Percentiles rank a stretch among this genome's conserved stretches.
Evolutionary conservation across 257 asterid genomes (phyloP).

Genomic region (Nicotiana sylvestris): DNA sequence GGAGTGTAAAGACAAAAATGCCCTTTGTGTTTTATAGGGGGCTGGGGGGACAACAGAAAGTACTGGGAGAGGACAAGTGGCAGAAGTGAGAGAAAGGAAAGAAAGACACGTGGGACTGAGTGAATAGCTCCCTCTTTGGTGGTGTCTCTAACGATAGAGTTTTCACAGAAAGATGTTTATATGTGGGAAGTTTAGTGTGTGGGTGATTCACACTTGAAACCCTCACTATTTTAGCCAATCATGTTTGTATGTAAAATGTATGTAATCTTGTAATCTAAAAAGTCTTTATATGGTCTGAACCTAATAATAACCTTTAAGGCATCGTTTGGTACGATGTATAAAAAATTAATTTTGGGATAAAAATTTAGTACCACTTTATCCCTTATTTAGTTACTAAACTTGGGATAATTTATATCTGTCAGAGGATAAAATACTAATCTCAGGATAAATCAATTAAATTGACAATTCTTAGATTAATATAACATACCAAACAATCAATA

Average conservation of each 20-base stretch:
- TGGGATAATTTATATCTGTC: too few species aligned
- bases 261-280: too few species aligned
- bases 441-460: too few species aligned
- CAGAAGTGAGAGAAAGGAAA: conserved; percentile 25
- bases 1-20: conserved; percentile 26
- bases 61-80: conserved; percentile 58
- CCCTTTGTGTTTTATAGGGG: conserved; percentile 9
- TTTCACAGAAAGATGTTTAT: neutral
- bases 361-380: too few species aligned
- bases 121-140: conserved; percentile 45
- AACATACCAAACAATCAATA: too few species aligned
- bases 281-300: too few species aligned
- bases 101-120: conserved; percentile 65
- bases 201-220: neutral
- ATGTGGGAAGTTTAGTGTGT: neutral
- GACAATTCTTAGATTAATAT: too few species aligned
- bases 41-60: conserved; percentile 18
- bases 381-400: too few species aligned
- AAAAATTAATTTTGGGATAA: too few species aligned
- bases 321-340: too few species aligned
- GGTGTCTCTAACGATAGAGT: conserved; percentile 33
- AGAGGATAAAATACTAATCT: too few species aligned
- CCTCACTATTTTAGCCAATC: neutral
- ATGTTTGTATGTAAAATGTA: neutral
- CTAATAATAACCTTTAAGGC: too few species aligned